phyloP scores from a whole-genome alignment of 2,329 filamentous ascomycete genomes.

The Ophiostoma sp. region DNA sequence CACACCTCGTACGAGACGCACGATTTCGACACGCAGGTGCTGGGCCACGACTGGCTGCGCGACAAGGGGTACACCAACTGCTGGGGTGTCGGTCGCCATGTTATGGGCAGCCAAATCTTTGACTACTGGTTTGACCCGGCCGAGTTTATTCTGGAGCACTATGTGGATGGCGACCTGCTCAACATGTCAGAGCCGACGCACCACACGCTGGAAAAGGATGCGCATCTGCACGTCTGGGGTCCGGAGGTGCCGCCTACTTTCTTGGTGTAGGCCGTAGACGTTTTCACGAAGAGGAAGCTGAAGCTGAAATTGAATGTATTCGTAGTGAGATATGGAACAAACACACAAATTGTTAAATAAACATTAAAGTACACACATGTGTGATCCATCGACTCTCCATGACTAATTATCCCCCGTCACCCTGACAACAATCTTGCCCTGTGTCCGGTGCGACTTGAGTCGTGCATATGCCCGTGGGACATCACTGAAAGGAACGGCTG shows the following conservation, averaged over 20 bases:
- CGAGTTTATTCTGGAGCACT: slow-evolving; percentile 67
- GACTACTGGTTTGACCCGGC: slow-evolving; percentile 70
- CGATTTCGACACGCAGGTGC: slow-evolving; percentile 68
- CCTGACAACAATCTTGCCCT: slow-evolving; percentile 35
- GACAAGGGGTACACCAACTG: slow-evolving; percentile 63
- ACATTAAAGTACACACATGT: not conserved
- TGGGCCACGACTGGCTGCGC: slow-evolving; percentile 69
- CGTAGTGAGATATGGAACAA: not conserved
- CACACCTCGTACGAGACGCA: slow-evolving; percentile 70
- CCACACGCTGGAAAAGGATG: slow-evolving; percentile 42
- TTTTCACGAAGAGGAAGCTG: not conserved
- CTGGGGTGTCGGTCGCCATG: slow-evolving; percentile 71
- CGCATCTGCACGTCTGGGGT: slow-evolving; percentile 50
- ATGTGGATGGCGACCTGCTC: slow-evolving; percentile 68
- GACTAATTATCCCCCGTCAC: slow-evolving; percentile 12
- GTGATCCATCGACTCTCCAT: not conserved
- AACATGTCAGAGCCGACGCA: slow-evolving; percentile 54
- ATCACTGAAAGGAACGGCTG: slow-evolving; percentile 30
- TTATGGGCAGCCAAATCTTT: slow-evolving; percentile 70
- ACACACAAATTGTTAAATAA: not conserved
- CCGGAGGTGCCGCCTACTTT: slow-evolving; percentile 29
- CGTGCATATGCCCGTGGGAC: slow-evolving; percentile 33
- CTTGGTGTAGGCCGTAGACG: slow-evolving; percentile 5
- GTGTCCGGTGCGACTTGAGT: slow-evolving; percentile 24
- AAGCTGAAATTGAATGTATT: not conserved